Conservation (phyloP, 2,329 filamentous ascomycete genomes). For the Aspergillus oerlinghausenensis region DNA sequence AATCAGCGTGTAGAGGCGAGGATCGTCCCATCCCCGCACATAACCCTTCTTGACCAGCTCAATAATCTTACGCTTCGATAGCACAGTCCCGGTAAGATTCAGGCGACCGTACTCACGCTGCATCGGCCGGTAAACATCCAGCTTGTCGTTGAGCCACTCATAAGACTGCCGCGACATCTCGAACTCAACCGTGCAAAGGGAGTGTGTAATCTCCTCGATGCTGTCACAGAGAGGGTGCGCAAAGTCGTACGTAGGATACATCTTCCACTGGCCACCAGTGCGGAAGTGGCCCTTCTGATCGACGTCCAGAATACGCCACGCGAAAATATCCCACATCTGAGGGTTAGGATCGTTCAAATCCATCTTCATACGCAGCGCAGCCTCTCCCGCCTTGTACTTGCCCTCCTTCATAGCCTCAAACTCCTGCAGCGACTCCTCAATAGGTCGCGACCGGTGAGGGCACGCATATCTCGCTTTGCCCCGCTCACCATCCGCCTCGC, state of each 20-base stretch:
- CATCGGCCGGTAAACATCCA: constrained; percentile 87
- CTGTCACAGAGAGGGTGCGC: constrained; percentile 75
- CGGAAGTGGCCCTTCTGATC: constrained; percentile 46
- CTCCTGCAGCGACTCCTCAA: constrained; percentile 64
- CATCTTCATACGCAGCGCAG: constrained; percentile 90
- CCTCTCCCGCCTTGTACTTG: constrained; percentile 79
- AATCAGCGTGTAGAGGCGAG: constrained; percentile 81
- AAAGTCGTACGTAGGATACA: constrained; percentile 86
- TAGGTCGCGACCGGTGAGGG: constrained; percentile 67
- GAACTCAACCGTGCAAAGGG: constrained; percentile 90
- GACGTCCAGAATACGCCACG: constrained; percentile 72
- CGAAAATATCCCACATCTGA: constrained; percentile 93
- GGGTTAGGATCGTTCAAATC: constrained; percentile 76
- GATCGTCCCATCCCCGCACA: constrained; percentile 87
- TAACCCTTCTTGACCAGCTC: constrained; percentile 72
- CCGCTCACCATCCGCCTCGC: constrained; percentile 64
- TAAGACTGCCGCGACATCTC: constrained; percentile 80
- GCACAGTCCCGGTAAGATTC: constrained; percentile 76
- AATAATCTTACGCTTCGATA: constrained; percentile 80
- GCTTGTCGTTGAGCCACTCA: constrained; percentile 78
- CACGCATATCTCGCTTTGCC: constrained; percentile 71
- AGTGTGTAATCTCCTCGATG: constrained; percentile 88
- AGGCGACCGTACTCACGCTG: constrained; percentile 81
- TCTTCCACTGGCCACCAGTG: constrained; percentile 79
- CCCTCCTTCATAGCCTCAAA: constrained; percentile 65